Percentiles rank a stretch among this genome's conserved stretches.
Evolutionary conservation across 1,284 basidiomycete genomes (phyloP).

Genomic region (Rhizoctonia solani): DNA sequence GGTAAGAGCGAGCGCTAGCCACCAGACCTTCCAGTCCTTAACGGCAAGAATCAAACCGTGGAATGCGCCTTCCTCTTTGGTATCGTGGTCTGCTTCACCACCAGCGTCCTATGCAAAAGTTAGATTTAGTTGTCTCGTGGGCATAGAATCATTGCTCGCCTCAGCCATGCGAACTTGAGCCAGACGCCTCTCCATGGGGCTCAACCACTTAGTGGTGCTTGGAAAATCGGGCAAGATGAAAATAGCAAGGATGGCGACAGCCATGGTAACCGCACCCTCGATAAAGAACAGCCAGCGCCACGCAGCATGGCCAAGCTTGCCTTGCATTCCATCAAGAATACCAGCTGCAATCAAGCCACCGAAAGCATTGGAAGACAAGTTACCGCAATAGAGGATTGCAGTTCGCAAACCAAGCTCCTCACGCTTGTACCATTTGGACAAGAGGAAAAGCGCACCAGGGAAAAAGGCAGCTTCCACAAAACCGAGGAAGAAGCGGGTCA

Average conservation of each 20-base stretch:
- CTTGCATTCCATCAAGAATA: constrained; percentile 56
- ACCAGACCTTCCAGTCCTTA: constrained; percentile 73
- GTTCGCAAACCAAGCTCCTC: constrained; percentile 72
- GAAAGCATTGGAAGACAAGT: constrained; percentile 80
- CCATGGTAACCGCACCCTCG: constrained; percentile 43
- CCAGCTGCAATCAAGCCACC: constrained; percentile 79
- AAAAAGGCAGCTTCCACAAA: constrained; percentile 65
- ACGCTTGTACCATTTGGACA: constrained; percentile 74
- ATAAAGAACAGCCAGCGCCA: constrained; percentile 51
- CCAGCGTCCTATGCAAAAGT: constrained; percentile 46
- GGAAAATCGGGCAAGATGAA: constrained; percentile 82
- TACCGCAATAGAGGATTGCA: constrained; percentile 71
- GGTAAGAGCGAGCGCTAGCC: constrained; percentile 60
- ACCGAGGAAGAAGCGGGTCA: constrained; percentile 77
- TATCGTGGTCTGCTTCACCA: constrained; percentile 54
- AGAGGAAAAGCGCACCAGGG: constrained; percentile 65
- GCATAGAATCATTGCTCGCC: constrained; percentile 42
- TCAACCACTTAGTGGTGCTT: constrained; percentile 59
- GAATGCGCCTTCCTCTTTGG: constrained; percentile 45
- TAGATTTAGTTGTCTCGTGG: not conserved
- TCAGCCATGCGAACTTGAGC: constrained; percentile 74
- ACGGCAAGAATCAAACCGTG: constrained; percentile 62
- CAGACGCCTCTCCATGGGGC: constrained; percentile 63
- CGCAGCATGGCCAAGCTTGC: constrained; percentile 47
- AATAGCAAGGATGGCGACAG: constrained; percentile 47